phyloP scores from a whole-genome alignment of 2,329 filamentous ascomycete genomes.

The Calonectria ilicicola region DNA sequence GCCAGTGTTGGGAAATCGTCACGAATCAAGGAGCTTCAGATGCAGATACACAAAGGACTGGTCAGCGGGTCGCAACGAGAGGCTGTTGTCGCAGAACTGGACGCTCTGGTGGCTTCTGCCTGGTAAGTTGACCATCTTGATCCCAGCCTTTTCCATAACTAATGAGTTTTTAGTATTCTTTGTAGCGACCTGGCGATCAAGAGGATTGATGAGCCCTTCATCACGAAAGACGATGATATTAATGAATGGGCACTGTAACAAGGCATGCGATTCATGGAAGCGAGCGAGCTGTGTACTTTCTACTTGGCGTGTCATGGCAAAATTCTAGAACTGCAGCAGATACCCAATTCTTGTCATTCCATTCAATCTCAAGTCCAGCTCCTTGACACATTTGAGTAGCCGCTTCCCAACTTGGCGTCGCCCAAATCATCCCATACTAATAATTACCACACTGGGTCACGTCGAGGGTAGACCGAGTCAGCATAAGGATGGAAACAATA shows the following conservation, averaged over 20 bases:
- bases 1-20: conserved; percentile 80
- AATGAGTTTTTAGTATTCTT: conserved; percentile 73
- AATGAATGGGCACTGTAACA: conserved; percentile 82
- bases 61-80: conserved; percentile 80
- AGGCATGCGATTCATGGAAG: conserved; percentile 24
- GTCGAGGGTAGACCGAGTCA: conserved; percentile 54
- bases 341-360: conserved; percentile 40
- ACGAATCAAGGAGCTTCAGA: conserved; percentile 87
- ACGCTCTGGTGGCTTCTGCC: conserved; percentile 88
- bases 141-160: conserved; percentile 22
- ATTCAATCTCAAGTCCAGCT: neutral
- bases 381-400: neutral
- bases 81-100: conserved; percentile 86
- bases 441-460: conserved; percentile 54
- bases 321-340: conserved; percentile 44
- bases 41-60: conserved; percentile 82
- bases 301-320: conserved; percentile 32
- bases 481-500: conserved; percentile 62
- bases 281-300: conserved; percentile 26
- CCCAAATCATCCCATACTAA: conserved; percentile 28
- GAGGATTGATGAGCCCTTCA: conserved; percentile 92
- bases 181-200: conserved; percentile 97
- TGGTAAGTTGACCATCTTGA: conserved; percentile 73
- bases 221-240: conserved; percentile 77
- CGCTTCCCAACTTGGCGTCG: neutral